Percentiles rank a stretch among this genome's conserved stretches.
Conservation (phyloP, 495 filamentous ascomycete genomes). For the Annulohypoxylon bovei region DNA sequence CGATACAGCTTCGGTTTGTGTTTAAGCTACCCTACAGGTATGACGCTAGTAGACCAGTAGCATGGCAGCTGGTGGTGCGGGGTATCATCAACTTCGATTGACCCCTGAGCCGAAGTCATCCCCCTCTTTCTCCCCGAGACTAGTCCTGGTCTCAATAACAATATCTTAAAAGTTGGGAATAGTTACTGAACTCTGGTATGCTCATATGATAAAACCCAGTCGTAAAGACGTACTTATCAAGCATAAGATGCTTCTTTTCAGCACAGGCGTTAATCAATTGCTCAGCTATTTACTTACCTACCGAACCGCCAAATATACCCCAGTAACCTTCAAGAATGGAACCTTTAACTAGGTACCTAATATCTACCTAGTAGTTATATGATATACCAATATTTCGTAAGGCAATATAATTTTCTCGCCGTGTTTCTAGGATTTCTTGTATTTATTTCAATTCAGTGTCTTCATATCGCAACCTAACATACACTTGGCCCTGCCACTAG, state of each 20-base stretch:
- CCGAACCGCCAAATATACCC: too few species aligned
- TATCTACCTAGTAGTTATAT: too few species aligned
- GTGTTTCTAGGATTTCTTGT: background rate
- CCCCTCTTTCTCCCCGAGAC: too few species aligned
- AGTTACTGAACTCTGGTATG: too few species aligned
- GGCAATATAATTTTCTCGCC: background rate
- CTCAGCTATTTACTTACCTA: too few species aligned
- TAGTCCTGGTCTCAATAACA: too few species aligned
- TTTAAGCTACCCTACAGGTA: background rate
- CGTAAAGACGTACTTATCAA: background rate
- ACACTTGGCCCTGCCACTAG: constrained; percentile 49
- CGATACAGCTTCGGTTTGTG: background rate
- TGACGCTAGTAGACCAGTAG: background rate
- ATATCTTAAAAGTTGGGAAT: too few species aligned
- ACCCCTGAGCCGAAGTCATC: too few species aligned
- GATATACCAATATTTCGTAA: background rate
- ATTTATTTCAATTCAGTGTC: background rate
- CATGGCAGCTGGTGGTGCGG: background rate
- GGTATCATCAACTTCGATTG: background rate
- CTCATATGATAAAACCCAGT: too few species aligned
- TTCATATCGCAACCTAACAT: constrained; percentile 20
- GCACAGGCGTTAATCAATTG: too few species aligned
- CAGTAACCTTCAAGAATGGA: background rate
- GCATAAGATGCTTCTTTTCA: background rate
- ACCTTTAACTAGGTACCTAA: too few species aligned